These are phyloP conservation scores for Suhomyces guaymorum DNA, from an alignment of 1,139 yeast species.

Conservation along the genomic window DNA sequence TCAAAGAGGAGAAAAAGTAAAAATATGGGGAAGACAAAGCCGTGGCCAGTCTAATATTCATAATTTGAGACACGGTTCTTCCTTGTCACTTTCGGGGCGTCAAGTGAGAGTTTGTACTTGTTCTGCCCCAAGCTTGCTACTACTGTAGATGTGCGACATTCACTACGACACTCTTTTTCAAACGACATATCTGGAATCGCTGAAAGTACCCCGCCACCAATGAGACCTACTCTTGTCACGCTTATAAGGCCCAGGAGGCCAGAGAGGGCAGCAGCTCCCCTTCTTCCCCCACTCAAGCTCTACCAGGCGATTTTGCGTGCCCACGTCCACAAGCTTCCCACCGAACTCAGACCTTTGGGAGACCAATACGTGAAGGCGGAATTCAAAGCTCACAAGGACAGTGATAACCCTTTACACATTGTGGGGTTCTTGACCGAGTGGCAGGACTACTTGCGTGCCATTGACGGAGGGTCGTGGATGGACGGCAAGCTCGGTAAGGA, in stretches of 20 bases:
- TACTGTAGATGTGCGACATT: too few species aligned
- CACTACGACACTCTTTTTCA: too few species aligned
- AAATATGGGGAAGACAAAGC: too few species aligned
- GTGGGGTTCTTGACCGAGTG: slow-evolving; percentile 91
- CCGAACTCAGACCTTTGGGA: slow-evolving; percentile 73
- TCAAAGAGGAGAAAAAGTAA: too few species aligned
- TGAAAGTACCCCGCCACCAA: slow-evolving; percentile 20
- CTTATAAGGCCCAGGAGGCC: slow-evolving; percentile 61
- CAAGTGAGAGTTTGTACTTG: too few species aligned
- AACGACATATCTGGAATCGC: too few species aligned
- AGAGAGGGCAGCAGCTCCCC: slow-evolving; percentile 53
- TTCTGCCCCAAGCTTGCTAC: too few species aligned
- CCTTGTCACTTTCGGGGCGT: too few species aligned
- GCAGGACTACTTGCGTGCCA: slow-evolving; percentile 81
- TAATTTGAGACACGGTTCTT: too few species aligned
- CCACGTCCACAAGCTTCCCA: slow-evolving; percentile 63
- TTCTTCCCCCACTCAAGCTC: slow-evolving; percentile 78
- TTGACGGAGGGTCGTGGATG: slow-evolving; percentile 79
- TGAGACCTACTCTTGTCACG: slow-evolving; percentile 52
- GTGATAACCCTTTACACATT: slow-evolving; percentile 89
- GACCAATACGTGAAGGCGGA: slow-evolving; percentile 89
- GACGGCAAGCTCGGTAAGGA: slow-evolving; percentile 63
- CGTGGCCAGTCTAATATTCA: too few species aligned
- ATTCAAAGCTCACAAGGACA: slow-evolving; percentile 78
- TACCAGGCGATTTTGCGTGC: slow-evolving; percentile 80